These are phyloP conservation scores for Fusarium coffeatum DNA, from an alignment of 2,329 filamentous ascomycete genomes.

Conservation along the genomic window DNA sequence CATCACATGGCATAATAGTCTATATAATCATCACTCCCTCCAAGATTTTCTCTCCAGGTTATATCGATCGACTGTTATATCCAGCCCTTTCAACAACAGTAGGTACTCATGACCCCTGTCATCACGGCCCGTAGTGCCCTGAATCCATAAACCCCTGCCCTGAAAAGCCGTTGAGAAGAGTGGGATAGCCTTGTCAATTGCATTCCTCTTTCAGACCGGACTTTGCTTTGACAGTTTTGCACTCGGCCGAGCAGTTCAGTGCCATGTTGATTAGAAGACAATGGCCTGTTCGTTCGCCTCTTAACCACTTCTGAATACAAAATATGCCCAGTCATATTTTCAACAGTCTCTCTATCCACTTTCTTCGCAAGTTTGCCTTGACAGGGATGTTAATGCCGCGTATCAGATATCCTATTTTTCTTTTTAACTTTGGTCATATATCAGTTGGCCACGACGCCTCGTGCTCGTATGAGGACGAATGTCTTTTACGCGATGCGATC, in stretches of 20 bases:
- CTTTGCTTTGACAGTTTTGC: not conserved
- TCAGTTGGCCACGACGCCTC: not conserved
- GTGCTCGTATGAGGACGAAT: not conserved
- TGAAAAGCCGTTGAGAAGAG: not conserved
- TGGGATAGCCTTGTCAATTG: not conserved
- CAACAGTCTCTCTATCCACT: not conserved
- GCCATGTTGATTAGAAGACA: not conserved
- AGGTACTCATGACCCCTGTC: not conserved
- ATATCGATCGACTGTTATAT: not conserved
- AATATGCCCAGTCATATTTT: slow-evolving; percentile 12
- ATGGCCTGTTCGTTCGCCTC: not conserved
- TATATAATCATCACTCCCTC: not conserved
- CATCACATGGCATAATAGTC: not conserved
- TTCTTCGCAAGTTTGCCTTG: slow-evolving; percentile 7
- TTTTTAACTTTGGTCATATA: not conserved
- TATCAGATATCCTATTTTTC: not conserved
- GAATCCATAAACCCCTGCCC: not conserved
- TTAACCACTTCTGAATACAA: not conserved
- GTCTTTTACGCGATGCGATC: not conserved
- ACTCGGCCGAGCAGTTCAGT: not conserved
- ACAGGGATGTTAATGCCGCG: slow-evolving; percentile 5
- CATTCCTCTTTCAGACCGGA: not conserved
- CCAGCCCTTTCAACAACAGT: no score
- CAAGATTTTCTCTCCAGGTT: not conserved
- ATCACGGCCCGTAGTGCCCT: not conserved